Base-by-base conservation (phyloP, 768 basidiomycete genomes). In the Lentinula sp. region DNA sequence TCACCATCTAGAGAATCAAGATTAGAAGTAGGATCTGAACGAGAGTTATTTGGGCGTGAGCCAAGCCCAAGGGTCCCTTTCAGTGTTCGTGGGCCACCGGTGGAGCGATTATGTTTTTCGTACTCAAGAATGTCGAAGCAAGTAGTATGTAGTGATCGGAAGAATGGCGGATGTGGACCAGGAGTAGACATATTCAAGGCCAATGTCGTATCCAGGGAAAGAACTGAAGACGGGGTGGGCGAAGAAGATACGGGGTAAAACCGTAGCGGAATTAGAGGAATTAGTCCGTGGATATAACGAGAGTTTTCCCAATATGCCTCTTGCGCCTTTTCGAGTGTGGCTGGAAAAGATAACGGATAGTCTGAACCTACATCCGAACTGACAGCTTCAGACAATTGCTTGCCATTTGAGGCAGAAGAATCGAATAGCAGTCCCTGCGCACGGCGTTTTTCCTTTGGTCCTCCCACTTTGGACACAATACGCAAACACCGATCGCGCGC, bases 391-490 rank as follows among this genome's bases (percentile, higher is more conserved):
- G 48, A 28, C 10, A 15, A 8, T n/a, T 40, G 39, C 23, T 39
- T n/a, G 21, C 28, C 59, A 43, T 31, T 8, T 31, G n/a, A 23
- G 10, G 51, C 37, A 4, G 60, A 39, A 18, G 61, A 65, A 2
- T 59, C 60, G 18, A 70, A 71, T 63, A 93, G 86, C 23, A 95
- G 70, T 0, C 85, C 87, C 37, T 77, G 74, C 0, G 84, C 86
- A 37, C 93, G 78, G 11, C 76, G 75, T 63, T 79, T 83, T 72
- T 95, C 93, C 62, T 73, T 74, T 4, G 77, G 74, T 0, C 92
- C 91, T 1, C 91, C 93, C 40, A 96, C 91, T 69, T 90, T 91
- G 39, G 79, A 77, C 4, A 93, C 85, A 60, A 95, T 94, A n/a
- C 83, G 78, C 18, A 87, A 73, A 66, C 87, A 88, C 4, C 92